phyloP scores from a whole-genome alignment of 176 grass and related monocot genomes.

The Ampelocalamus luodianensis region DNA sequence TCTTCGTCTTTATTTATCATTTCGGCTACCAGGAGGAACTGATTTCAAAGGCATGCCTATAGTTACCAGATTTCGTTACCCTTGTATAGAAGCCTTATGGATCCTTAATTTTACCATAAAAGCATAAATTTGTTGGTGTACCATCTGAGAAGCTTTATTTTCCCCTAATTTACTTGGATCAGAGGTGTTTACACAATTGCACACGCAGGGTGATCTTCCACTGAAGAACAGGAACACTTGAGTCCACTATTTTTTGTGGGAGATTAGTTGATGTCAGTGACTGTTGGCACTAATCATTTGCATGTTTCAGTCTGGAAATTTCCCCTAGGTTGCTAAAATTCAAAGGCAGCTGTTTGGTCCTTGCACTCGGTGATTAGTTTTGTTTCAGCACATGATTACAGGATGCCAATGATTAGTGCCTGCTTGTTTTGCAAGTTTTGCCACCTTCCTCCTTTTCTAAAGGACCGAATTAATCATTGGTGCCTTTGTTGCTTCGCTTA shows the following conservation, averaged over 20 bases:
- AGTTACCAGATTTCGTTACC: conserved; percentile 26
- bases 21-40: conserved; percentile 40
- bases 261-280: not conserved
- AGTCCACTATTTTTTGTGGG: not conserved
- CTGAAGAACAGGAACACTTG: not conserved
- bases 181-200: not conserved
- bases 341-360: conserved; percentile 21
- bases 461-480: conserved; percentile 33
- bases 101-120: conserved; percentile 32
- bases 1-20: conserved; percentile 34
- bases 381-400: conserved; percentile 38
- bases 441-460: conserved; percentile 23
- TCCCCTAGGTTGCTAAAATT: conserved; percentile 10
- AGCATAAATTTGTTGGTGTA: conserved; percentile 23
- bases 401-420: conserved; percentile 39
- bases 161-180: not conserved
- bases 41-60: conserved; percentile 44
- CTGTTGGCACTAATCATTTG: conserved; percentile 29
- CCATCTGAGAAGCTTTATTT: not conserved
- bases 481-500: conserved; percentile 15
- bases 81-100: conserved; percentile 44
- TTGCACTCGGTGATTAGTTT: conserved; percentile 21
- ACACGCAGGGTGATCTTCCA: not conserved
- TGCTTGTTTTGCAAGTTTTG: conserved; percentile 54
- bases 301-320: not conserved